A percentile compares a stretch with the other conserved stretches of the same genome.
phyloP scores from a whole-genome alignment of 306 rosid genomes.

The Ammopiptanthus mongolicus region DNA sequence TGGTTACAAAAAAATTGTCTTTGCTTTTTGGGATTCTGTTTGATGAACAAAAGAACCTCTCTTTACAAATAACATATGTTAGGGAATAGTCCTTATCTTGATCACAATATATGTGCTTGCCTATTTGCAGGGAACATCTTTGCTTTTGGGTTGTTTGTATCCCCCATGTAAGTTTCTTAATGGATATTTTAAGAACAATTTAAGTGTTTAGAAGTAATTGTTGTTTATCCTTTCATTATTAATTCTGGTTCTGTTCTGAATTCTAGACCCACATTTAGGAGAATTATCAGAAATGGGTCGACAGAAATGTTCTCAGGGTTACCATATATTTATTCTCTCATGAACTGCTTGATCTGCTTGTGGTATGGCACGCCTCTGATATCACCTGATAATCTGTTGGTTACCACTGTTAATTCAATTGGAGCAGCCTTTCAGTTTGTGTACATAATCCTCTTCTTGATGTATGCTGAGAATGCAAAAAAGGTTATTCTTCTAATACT shows the following conservation, averaged over 20 bases:
- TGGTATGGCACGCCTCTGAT: conserved; percentile 85
- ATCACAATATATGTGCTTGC: neutral
- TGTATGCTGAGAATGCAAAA: conserved; percentile 50
- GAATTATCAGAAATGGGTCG: conserved; percentile 69
- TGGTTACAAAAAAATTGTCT: no score
- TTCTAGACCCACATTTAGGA: conserved; percentile 78
- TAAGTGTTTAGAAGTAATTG: neutral
- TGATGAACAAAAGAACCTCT: neutral
- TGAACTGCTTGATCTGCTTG: conserved; percentile 76
- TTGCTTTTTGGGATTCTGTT: no score
- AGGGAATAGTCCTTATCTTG: neutral
- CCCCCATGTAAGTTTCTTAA: conserved; percentile 74
- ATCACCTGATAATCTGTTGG: conserved; percentile 55
- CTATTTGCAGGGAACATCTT: conserved; percentile 70
- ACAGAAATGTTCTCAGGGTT: conserved; percentile 92
- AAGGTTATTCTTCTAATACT: conserved; percentile 41
- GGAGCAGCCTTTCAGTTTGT: conserved; percentile 78
- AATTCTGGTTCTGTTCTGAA: conserved; percentile 11
- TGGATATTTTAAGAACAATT: neutral
- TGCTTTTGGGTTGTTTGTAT: conserved; percentile 87
- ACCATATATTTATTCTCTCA: conserved; percentile 75
- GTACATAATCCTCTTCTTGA: conserved; percentile 62
- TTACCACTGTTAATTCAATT: conserved; percentile 68
- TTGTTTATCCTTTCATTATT: conserved; percentile 6
- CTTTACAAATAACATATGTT: neutral